Percentiles rank a stretch among this genome's conserved stretches.
Conservation (phyloP, 805 yeast genomes). For the Saturnispora ahearnii region DNA sequence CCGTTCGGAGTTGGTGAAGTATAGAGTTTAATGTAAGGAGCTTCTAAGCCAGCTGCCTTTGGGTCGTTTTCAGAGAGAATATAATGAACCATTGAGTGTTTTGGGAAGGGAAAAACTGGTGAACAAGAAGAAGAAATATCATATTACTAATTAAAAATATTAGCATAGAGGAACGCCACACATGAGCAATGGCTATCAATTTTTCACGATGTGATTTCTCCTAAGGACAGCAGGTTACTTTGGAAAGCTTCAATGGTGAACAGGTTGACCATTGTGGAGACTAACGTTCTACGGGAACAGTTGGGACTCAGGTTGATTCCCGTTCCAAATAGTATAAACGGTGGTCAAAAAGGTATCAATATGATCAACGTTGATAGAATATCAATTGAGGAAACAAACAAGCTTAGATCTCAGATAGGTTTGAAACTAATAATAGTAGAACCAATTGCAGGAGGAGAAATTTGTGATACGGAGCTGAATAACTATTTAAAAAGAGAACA, state of each 20-base stretch:
- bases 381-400: slow-evolving; percentile 41
- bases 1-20: slow-evolving; percentile 39
- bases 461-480: slow-evolving; percentile 26
- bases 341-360: not conserved
- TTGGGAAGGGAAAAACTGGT: not conserved
- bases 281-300: slow-evolving; percentile 16
- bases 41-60: slow-evolving; percentile 23
- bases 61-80: slow-evolving; percentile 30
- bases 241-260: not conserved
- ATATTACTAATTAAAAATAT: not conserved
- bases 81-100: slow-evolving; percentile 24
- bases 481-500: slow-evolving; percentile 30
- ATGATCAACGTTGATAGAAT: slow-evolving; percentile 11
- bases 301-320: slow-evolving; percentile 14
- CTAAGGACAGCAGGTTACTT: not conserved
- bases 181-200: not conserved
- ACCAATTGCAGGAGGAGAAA: not conserved
- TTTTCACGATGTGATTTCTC: not conserved
- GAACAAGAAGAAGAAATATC: not conserved
- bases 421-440: slow-evolving; percentile 24
- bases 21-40: slow-evolving; percentile 39
- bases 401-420: slow-evolving; percentile 35
- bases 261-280: slow-evolving; percentile 15
- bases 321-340: not conserved
- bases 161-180: not conserved